These are phyloP conservation scores for Alloteropsis semialata DNA, from an alignment of 176 grass and related monocot genomes.

Conservation along the genomic window DNA sequence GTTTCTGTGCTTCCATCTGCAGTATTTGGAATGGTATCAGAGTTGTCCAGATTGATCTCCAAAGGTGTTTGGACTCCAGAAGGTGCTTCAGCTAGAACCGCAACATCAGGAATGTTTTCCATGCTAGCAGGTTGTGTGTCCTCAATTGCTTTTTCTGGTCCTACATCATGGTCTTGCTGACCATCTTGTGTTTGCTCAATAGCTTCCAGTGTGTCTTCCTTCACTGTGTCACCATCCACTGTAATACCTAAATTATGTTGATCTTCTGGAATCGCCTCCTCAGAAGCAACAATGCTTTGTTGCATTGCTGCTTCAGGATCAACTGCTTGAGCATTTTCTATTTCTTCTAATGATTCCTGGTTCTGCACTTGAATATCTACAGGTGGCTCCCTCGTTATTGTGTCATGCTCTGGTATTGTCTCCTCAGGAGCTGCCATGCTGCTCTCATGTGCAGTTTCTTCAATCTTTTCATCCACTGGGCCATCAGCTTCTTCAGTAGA, in stretches of 20 bases:
- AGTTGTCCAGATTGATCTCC: not conserved
- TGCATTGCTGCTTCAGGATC: not conserved
- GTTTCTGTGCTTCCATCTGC: slow-evolving; percentile 21
- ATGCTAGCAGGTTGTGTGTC: not conserved
- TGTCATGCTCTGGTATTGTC: slow-evolving; percentile 14
- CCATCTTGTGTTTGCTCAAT: not conserved
- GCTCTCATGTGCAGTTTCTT: slow-evolving; percentile 20
- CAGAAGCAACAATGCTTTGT: slow-evolving; percentile 23
- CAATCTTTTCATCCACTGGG: not conserved
- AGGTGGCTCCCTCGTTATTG: not conserved
- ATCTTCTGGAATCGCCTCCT: not conserved
- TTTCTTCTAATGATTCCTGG: slow-evolving; percentile 30
- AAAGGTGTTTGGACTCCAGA: slow-evolving; percentile 11
- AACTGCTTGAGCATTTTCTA: not conserved
- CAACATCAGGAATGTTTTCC: not conserved
- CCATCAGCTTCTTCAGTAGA: slow-evolving; percentile 12
- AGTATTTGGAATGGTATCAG: slow-evolving; percentile 19
- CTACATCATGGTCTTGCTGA: slow-evolving; percentile 21
- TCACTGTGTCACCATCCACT: not conserved
- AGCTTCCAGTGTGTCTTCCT: slow-evolving; percentile 8
- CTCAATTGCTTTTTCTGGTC: slow-evolving; percentile 22
- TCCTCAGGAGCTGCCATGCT: slow-evolving; percentile 8
- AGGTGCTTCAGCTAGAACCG: slow-evolving; percentile 21
- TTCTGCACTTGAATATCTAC: slow-evolving; percentile 15
- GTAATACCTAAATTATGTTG: not conserved